Percentiles rank a stretch among this genome's conserved stretches.
Conservation (phyloP, 148 eudicot genomes). For the Rhododendron mucronatum region DNA sequence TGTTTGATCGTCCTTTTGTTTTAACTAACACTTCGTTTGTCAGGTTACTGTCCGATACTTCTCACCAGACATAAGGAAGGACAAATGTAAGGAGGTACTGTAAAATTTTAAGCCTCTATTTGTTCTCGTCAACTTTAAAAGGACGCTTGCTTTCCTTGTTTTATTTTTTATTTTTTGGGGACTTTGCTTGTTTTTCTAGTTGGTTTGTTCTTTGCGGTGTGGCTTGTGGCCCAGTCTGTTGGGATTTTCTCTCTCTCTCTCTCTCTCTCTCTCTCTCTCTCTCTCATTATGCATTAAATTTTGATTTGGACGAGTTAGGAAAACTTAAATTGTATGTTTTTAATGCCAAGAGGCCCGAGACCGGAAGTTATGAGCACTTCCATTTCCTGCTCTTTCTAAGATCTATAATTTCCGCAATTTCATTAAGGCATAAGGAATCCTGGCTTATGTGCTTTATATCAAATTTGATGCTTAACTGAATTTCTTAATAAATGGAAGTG, state of each 20-base stretch:
- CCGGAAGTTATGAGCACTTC: background rate
- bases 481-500: background rate
- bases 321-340: background rate
- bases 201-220: too few relatives aligned
- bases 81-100: background rate
- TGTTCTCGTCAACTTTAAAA: background rate
- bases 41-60: background rate
- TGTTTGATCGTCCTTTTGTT: background rate
- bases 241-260: too few relatives aligned
- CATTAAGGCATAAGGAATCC: background rate
- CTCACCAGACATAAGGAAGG: background rate
- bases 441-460: background rate
- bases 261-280: too few relatives aligned
- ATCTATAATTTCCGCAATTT: background rate
- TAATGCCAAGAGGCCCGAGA: too few relatives aligned
- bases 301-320: background rate
- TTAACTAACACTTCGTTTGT: background rate
- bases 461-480: background rate
- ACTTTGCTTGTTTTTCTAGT: too few relatives aligned
- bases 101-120: background rate
- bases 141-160: background rate
- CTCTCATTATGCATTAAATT: too few relatives aligned
- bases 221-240: too few relatives aligned
- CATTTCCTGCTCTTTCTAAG: background rate
- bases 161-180: too few relatives aligned